Evolutionary conservation across 768 basidiomycete species (phyloP).

Genomic region (Rhodotorula diobovata): DNA sequence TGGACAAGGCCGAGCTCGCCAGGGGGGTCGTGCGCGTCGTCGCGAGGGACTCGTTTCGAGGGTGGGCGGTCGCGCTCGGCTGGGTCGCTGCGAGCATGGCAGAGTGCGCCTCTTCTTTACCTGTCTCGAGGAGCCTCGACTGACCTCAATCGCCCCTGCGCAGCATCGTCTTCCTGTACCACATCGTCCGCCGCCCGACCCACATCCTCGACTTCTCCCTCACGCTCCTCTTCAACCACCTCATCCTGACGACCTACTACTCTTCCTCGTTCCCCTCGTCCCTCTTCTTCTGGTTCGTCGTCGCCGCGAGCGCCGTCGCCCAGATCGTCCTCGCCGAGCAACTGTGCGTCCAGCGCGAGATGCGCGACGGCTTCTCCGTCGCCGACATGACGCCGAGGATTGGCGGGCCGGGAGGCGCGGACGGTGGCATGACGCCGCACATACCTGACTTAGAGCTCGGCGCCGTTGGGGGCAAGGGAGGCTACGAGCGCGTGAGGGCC

Average conservation of each 20-base stretch:
- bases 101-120: constrained; percentile 63
- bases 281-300: constrained; percentile 83
- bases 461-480: neutral
- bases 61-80: constrained; percentile 82
- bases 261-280: constrained; percentile 74
- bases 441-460: constrained; percentile 14
- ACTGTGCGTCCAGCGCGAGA: constrained; percentile 81
- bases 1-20: constrained; percentile 1
- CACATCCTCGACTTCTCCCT: constrained; percentile 90
- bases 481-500: constrained; percentile 16
- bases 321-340: constrained; percentile 77
- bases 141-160: constrained; percentile 40
- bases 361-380: constrained; percentile 66
- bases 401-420: constrained; percentile 2
- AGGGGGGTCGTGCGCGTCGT: constrained; percentile 22
- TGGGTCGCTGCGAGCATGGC: constrained; percentile 78
- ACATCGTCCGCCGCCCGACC: constrained; percentile 81
- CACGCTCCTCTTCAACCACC: constrained; percentile 84
- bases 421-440: neutral
- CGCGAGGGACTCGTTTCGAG: constrained; percentile 62
- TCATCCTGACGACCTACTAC: constrained; percentile 90
- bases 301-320: constrained; percentile 67
- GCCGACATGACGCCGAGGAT: constrained; percentile 14
- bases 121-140: neutral
- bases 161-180: constrained; percentile 76